phyloP scores from a whole-genome alignment of 2,329 filamentous ascomycete species.

The Torrubiella hemipterigena region DNA sequence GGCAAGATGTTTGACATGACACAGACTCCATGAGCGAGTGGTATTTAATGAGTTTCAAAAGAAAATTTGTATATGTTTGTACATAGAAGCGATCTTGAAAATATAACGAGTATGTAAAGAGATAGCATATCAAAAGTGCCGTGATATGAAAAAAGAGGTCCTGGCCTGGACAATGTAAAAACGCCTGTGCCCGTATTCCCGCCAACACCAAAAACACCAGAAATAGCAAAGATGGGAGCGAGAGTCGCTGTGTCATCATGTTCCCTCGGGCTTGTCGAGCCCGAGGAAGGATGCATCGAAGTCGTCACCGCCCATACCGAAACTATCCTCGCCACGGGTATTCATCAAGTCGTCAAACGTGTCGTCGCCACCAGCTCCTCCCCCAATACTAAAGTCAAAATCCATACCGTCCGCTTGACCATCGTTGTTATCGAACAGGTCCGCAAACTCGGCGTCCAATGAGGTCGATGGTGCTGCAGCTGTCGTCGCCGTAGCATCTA shows the following conservation, averaged over 20 bases:
- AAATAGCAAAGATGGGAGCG: constrained; percentile 10
- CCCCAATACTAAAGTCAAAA: constrained; percentile 23
- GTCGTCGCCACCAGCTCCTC: constrained; percentile 17
- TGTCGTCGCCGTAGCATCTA: constrained; percentile 6
- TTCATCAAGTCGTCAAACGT: constrained; percentile 40
- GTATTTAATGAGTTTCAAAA: too few relatives aligned
- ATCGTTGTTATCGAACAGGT: constrained; percentile 32
- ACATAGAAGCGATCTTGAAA: neutral
- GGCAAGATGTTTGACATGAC: constrained; percentile 26
- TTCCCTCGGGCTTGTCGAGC: too few relatives aligned
- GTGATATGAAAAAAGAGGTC: neutral
- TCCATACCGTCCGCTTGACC: constrained; percentile 26
- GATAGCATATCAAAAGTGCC: neutral
- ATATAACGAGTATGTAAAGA: neutral
- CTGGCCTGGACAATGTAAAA: neutral
- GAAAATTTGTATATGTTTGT: neutral
- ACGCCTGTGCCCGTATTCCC: neutral
- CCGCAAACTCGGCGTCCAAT: constrained; percentile 23
- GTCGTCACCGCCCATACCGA: constrained; percentile 29
- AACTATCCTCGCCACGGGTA: constrained; percentile 26
- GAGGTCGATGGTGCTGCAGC: constrained; percentile 9
- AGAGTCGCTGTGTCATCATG: too few relatives aligned
- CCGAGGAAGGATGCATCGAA: constrained; percentile 37
- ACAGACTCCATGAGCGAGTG: constrained; percentile 17
- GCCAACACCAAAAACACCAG: neutral